Evolutionary conservation across 176 grass and related monocot genomes (phyloP), one percentile per base, ranked within the genome.

Genomic region (Zoysia japonica): DNA sequence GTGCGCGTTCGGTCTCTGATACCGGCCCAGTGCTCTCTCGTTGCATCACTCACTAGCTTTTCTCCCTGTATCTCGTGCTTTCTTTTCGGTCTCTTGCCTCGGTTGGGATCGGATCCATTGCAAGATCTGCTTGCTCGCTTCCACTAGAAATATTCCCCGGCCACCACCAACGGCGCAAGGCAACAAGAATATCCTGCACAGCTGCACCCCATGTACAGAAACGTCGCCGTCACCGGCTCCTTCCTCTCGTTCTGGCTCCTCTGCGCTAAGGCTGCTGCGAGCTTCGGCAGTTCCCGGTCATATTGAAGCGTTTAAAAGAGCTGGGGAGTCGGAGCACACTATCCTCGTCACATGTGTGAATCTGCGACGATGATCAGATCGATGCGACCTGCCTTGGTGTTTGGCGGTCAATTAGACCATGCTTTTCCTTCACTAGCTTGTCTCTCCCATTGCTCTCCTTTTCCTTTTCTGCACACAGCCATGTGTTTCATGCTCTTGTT

Each of bases 401-500:
- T 61, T 61, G 59, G 83, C 20, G 83, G 83, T 89, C 87, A 89
- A 82, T 68, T 78, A 67, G 73, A 88, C 83, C 65, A 80, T 68
- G 53, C 68, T 85, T 94, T 84, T 80, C 62, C 85, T 85, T 74
- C 76, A 47, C 67, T 81, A 78, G 74, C 71, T 64, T 86, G 66
- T 66, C 81, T 68, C 78, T 61, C 83, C 70, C 72, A 84, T 82
- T 83, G 67, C 70, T 20, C 16, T 71, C 76, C 46, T 78, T 89
- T 92, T 88, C 67, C 68, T 89, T 88, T 87, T 50, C 83, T 82
- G 65, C 71, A 17, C 28, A 28, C 47, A 3, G 65, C 72, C 45
- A 67, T 83, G 56, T 39, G 79, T 78, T 86, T 91, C 78, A 88
- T 67, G 83, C 72, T 89, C 82, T 93, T 93, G 90, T 87, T 83